Conservation (phyloP, 352 stramenopile species). For the Globisporangium okanoganense region DNA sequence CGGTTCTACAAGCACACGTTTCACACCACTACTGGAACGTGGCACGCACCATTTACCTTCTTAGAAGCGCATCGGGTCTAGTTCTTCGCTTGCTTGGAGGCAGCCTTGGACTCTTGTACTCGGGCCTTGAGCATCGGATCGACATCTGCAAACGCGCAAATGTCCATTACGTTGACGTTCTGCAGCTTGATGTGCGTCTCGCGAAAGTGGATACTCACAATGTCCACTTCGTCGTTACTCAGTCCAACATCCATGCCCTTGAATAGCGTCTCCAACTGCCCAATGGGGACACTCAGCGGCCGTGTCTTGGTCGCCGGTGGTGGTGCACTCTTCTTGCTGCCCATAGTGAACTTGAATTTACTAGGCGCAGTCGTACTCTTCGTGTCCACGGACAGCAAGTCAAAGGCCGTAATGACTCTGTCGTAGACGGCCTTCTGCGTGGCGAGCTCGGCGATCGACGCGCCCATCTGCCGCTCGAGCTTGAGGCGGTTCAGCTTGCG, state of each 20-base stretch:
- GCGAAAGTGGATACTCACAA: conserved; percentile 28
- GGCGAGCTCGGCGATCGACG: conserved; percentile 40
- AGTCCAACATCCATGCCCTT: conserved; percentile 29
- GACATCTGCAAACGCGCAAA: conserved; percentile 47
- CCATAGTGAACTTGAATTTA: conserved; percentile 17
- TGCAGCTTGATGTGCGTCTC: conserved; percentile 31
- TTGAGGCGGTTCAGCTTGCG: conserved; percentile 44
- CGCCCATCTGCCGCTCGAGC: conserved; percentile 41
- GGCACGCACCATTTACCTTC: background rate
- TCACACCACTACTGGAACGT: too few species aligned
- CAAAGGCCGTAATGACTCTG: conserved; percentile 35
- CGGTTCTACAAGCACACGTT: too few species aligned
- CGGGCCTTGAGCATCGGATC: conserved; percentile 23
- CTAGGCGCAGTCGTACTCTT: conserved; percentile 9
- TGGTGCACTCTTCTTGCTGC: conserved; percentile 4
- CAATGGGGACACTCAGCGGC: conserved; percentile 37
- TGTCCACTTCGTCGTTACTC: conserved; percentile 24
- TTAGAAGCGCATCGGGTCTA: background rate
- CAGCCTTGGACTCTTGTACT: conserved; percentile 4
- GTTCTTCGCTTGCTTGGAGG: background rate
- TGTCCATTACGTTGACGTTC: conserved; percentile 62
- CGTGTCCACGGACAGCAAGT: conserved; percentile 18
- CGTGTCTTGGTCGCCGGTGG: conserved; percentile 3
- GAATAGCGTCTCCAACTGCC: conserved; percentile 42
- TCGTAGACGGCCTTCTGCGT: conserved; percentile 52